These are phyloP conservation scores for Entomortierella lignicola DNA, from an alignment of 192 early-diverging fungal species.

Conservation along the genomic window DNA sequence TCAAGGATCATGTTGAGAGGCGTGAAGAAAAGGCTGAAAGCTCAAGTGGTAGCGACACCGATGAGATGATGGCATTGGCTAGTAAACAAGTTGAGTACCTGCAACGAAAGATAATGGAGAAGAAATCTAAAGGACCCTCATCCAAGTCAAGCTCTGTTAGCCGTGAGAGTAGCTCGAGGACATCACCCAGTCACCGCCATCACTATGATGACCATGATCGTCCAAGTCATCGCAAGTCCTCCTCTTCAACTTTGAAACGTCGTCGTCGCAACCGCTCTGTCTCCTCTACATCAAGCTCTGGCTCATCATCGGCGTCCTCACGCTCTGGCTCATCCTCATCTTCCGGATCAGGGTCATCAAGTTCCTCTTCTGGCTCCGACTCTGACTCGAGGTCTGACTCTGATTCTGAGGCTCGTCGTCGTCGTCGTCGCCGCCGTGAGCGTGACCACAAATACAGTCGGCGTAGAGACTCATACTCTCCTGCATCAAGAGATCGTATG, in stretches of 20 bases:
- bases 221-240: slow-evolving; percentile 8
- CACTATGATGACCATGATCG: not conserved
- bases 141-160: slow-evolving; percentile 4
- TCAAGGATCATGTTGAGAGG: not conserved
- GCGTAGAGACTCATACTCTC: not conserved
- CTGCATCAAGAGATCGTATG: slow-evolving; percentile 14
- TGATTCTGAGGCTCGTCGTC: slow-evolving; percentile 17
- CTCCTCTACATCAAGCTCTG: slow-evolving; percentile 26
- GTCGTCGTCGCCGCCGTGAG: slow-evolving; percentile 13
- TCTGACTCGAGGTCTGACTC: slow-evolving; percentile 51
- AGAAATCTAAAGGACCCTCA: slow-evolving; percentile 39
- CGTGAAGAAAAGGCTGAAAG: not conserved
- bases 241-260: slow-evolving; percentile 26
- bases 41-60: slow-evolving; percentile 44
- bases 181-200: not conserved
- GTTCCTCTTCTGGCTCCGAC: slow-evolving; percentile 11
- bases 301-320: slow-evolving; percentile 21
- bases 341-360: slow-evolving; percentile 16
- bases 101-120: slow-evolving; percentile 51
- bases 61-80: slow-evolving; percentile 51
- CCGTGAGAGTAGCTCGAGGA: slow-evolving; percentile 8
- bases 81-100: slow-evolving; percentile 52
- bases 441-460: slow-evolving; percentile 2
- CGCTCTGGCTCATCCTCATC: slow-evolving; percentile 17
- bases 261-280: slow-evolving; percentile 20